A percentile compares a stretch with the other conserved stretches of the same genome.
These are phyloP conservation scores for Rhizoclosmatium sp. DNA, from an alignment of 192 early-diverging fungal species.

Conservation along the genomic window DNA sequence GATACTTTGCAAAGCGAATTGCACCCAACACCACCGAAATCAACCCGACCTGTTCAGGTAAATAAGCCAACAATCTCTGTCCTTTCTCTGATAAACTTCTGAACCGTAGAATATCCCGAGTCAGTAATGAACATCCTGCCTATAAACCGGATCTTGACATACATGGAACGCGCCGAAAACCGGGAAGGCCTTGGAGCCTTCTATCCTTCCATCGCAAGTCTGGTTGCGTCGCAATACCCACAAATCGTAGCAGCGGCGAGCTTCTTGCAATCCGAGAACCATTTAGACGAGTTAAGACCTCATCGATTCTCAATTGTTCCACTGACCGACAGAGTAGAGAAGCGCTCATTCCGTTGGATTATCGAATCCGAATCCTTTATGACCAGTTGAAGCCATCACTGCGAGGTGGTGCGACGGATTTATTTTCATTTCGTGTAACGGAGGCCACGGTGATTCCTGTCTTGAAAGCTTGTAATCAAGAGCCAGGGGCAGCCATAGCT, in stretches of 20 bases:
- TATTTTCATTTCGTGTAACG: not conserved
- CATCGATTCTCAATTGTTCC: not conserved
- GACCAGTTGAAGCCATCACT: slow-evolving; percentile 15
- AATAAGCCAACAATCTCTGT: not conserved
- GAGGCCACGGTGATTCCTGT: not conserved
- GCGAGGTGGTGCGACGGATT: not conserved
- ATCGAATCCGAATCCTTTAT: slow-evolving; percentile 12
- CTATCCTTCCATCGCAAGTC: slow-evolving; percentile 30
- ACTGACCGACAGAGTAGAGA: slow-evolving; percentile 12
- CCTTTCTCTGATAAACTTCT: not conserved
- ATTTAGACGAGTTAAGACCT: slow-evolving; percentile 19
- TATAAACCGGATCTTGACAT: slow-evolving; percentile 29
- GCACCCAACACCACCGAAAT: not conserved
- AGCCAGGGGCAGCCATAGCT: slow-evolving; percentile 11
- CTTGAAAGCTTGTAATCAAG: not conserved
- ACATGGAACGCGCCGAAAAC: slow-evolving; percentile 30
- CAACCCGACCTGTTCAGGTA: slow-evolving; percentile 17
- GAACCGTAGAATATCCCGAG: slow-evolving; percentile 19
- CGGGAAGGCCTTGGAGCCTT: slow-evolving; percentile 21
- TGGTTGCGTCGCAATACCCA: slow-evolving; percentile 34
- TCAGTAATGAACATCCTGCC: slow-evolving; percentile 35
- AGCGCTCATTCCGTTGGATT: slow-evolving; percentile 11
- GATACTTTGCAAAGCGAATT: slow-evolving; percentile 14
- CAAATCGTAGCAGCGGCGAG: slow-evolving; percentile 13
- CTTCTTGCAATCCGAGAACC: slow-evolving; percentile 29